Percentiles rank a stretch among this genome's conserved stretches.
Conservation (phyloP, 2,329 filamentous ascomycete genomes). For the Hypoxylon sp. region DNA sequence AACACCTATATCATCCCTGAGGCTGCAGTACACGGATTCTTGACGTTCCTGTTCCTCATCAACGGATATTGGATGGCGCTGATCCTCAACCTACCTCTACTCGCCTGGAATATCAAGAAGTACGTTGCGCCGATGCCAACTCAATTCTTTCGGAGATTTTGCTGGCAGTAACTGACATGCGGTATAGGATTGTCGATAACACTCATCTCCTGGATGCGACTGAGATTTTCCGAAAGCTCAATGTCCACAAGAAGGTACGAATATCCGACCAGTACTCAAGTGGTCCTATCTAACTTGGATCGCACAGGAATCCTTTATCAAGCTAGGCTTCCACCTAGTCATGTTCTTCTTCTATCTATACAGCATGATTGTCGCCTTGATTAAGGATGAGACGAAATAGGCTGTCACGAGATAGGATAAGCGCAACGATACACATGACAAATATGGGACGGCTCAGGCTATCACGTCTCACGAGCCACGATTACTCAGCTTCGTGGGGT, state of each 20-base stretch:
- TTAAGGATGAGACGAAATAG: constrained; percentile 93
- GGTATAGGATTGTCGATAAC: constrained; percentile 90
- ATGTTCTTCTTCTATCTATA: constrained; percentile 99
- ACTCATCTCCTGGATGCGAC: constrained; percentile 97
- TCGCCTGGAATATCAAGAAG: constrained; percentile 98
- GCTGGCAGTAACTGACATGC: constrained; percentile 36
- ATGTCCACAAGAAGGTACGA: constrained; percentile 96
- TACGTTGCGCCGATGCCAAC: constrained; percentile 65
- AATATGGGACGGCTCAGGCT: constrained; percentile 27
- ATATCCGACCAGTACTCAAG: not conserved
- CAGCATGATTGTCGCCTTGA: constrained; percentile 97
- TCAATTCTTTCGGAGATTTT: constrained; percentile 2
- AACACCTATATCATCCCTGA: constrained; percentile 99
- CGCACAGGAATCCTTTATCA: constrained; percentile 93
- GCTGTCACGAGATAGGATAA: constrained; percentile 17
- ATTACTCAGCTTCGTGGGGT: constrained; percentile 18
- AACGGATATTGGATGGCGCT: constrained; percentile 99
- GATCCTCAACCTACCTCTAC: constrained; percentile 89
- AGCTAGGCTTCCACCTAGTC: constrained; percentile 97
- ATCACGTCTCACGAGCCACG: constrained; percentile 31
- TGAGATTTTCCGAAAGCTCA: constrained; percentile 99
- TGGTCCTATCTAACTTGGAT: constrained; percentile 27
- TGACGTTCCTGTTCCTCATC: constrained; percentile 96
- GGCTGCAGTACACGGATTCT: constrained; percentile 95
- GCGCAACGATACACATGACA: constrained; percentile 23